phyloP scores from a whole-genome alignment of 2,329 filamentous ascomycete species.

The Atkinsonella hypoxylon region DNA sequence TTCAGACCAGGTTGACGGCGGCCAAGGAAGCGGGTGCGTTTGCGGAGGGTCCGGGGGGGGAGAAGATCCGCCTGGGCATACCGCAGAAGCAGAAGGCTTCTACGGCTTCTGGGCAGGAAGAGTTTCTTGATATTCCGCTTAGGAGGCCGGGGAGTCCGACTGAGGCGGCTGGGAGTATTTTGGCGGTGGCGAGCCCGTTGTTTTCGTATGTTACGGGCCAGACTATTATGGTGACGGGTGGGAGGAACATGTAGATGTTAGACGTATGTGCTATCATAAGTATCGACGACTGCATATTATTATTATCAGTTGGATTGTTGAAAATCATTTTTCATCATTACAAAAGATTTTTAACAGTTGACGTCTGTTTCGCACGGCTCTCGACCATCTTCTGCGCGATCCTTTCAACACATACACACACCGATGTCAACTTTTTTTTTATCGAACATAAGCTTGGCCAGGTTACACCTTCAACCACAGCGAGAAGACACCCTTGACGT shows the following conservation, averaged over 20 bases:
- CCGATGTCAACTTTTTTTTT: too few relatives aligned
- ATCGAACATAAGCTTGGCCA: background rate
- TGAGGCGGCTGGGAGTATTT: constrained; percentile 66
- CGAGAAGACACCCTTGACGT: constrained; percentile 71
- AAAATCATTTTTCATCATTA: background rate
- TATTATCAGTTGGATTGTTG: background rate
- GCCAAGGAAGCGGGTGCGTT: constrained; percentile 79
- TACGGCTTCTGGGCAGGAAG: constrained; percentile 20
- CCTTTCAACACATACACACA: too few relatives aligned
- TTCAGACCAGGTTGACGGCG: constrained; percentile 67
- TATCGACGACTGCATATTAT: background rate
- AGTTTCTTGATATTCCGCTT: constrained; percentile 62
- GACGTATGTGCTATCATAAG: background rate
- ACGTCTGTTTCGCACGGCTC: background rate
- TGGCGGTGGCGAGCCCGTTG: constrained; percentile 70
- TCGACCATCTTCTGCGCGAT: too few relatives aligned
- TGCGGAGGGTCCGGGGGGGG: constrained; percentile 61
- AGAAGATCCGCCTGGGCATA: constrained; percentile 64
- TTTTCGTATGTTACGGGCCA: constrained; percentile 80
- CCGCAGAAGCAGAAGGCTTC: constrained; percentile 44
- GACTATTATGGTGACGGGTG: constrained; percentile 77
- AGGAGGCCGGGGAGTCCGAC: constrained; percentile 64
- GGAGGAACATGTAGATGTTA: constrained; percentile 44
- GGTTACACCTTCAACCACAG: constrained; percentile 65
- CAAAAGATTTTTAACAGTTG: background rate